Percentiles rank a stretch among this genome's conserved stretches.
These are phyloP conservation scores for Colletotrichum musae DNA, from an alignment of 2,329 filamentous ascomycete genomes.

Conservation along the genomic window DNA sequence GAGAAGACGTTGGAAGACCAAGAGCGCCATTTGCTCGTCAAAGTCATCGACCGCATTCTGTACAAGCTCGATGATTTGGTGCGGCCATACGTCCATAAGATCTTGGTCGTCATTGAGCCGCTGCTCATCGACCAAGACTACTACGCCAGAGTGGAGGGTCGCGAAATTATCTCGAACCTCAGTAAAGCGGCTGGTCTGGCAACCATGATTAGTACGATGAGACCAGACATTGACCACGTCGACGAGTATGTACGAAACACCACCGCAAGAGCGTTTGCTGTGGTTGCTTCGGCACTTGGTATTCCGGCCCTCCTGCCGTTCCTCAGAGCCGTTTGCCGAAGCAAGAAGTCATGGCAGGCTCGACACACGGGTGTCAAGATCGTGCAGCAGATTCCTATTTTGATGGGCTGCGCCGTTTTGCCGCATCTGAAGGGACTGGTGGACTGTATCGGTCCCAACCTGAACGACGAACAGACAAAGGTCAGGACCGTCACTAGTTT, in stretches of 20 bases:
- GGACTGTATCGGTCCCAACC: conserved; percentile 94
- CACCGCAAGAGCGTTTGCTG: conserved; percentile 95
- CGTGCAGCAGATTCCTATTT: conserved; percentile 96
- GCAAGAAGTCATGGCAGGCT: conserved; percentile 99
- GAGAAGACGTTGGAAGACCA: conserved; percentile 98
- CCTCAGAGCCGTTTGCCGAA: conserved; percentile 93
- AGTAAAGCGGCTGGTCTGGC: conserved; percentile 96
- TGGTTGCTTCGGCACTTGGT: conserved; percentile 94
- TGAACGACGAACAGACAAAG: conserved; percentile 98
- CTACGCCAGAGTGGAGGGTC: conserved; percentile 97
- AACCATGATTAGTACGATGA: conserved; percentile 99
- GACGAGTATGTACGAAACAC: conserved; percentile 99
- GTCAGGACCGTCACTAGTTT: conserved; percentile 96
- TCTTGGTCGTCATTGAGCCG: conserved; percentile 98
- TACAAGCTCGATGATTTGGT: conserved; percentile 99
- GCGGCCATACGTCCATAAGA: conserved; percentile 97
- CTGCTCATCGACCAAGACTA: conserved; percentile 99
- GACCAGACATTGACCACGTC: conserved; percentile 97
- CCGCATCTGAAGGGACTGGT: conserved; percentile 96
- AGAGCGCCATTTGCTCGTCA: conserved; percentile 97
- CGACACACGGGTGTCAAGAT: conserved; percentile 99
- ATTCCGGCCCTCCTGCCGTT: conserved; percentile 97
- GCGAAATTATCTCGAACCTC: conserved; percentile 98
- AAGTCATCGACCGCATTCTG: conserved; percentile 97
- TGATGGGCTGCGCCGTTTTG: conserved; percentile 97